phyloP scores from a whole-genome alignment of 352 stramenopile genomes.

The Lagenidium giganteum region DNA sequence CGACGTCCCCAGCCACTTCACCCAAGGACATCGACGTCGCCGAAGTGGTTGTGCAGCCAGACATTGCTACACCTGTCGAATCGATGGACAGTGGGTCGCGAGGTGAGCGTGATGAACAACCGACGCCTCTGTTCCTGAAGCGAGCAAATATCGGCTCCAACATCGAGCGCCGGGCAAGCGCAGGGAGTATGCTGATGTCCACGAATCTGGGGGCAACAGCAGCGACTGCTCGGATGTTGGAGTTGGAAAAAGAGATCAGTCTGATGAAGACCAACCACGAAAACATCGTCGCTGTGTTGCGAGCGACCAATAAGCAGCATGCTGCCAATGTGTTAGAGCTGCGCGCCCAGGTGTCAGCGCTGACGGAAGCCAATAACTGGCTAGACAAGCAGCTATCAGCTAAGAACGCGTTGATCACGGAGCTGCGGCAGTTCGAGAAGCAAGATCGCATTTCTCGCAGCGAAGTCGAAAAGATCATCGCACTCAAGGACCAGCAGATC shows the following conservation, averaged over 20 bases:
- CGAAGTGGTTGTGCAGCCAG: too few species aligned
- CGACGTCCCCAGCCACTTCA: too few species aligned
- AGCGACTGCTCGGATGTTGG: slow-evolving; percentile 24
- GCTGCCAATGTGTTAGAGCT: slow-evolving; percentile 60
- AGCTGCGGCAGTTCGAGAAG: slow-evolving; percentile 41
- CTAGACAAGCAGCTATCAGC: slow-evolving; percentile 52
- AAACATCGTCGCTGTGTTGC: slow-evolving; percentile 61
- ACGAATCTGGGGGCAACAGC: slow-evolving; percentile 10
- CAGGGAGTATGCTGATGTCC: too few species aligned
- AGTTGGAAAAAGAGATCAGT: slow-evolving; percentile 60
- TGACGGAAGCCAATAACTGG: slow-evolving; percentile 54
- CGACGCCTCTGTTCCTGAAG: too few species aligned
- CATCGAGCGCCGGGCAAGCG: too few species aligned
- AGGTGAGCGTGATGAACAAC: too few species aligned
- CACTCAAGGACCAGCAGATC: slow-evolving; percentile 53
- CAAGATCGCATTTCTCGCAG: slow-evolving; percentile 22
- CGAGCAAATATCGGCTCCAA: too few species aligned
- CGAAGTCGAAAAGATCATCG: slow-evolving; percentile 39
- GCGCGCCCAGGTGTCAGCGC: slow-evolving; percentile 47
- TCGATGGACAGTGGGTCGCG: too few species aligned
- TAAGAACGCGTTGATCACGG: slow-evolving; percentile 47
- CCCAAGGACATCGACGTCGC: too few species aligned
- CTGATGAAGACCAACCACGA: slow-evolving; percentile 61
- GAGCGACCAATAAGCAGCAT: slow-evolving; percentile 67
- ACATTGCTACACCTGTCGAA: too few species aligned